phyloP scores from a whole-genome alignment of 768 basidiomycete genomes.

The Collybiopsis luxurians region DNA sequence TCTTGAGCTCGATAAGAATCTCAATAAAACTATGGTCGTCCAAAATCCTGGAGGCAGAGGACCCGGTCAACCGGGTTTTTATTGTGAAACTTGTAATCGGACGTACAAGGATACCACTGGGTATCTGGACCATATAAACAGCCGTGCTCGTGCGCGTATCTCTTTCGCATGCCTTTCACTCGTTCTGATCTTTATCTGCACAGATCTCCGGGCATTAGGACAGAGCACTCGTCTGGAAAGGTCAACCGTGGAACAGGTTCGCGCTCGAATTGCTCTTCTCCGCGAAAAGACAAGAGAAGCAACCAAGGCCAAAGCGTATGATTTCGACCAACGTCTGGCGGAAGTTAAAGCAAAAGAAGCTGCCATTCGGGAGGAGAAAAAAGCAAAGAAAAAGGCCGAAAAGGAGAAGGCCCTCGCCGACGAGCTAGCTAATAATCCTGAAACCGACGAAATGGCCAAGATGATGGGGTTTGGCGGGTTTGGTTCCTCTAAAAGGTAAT shows the following conservation, averaged over 20 bases:
- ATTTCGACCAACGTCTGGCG: slow-evolving; percentile 87
- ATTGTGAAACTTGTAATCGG: slow-evolving; percentile 87
- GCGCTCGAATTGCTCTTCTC: slow-evolving; percentile 81
- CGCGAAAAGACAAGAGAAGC: slow-evolving; percentile 86
- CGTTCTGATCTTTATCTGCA: slow-evolving; percentile 6
- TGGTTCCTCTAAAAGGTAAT: slow-evolving; percentile 78
- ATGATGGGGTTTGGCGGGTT: slow-evolving; percentile 95
- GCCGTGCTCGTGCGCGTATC: slow-evolving; percentile 75
- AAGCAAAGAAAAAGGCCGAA: slow-evolving; percentile 75
- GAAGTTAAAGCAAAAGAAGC: slow-evolving; percentile 78
- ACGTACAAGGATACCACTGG: slow-evolving; percentile 93
- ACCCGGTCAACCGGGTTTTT: slow-evolving; percentile 90
- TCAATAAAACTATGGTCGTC: slow-evolving; percentile 94
- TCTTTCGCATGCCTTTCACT: background rate
- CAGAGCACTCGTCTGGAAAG: slow-evolving; percentile 91
- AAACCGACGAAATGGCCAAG: slow-evolving; percentile 65
- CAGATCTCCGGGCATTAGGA: slow-evolving; percentile 92
- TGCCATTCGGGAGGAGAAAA: slow-evolving; percentile 66
- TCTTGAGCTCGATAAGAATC: slow-evolving; percentile 91
- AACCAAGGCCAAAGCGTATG: slow-evolving; percentile 84
- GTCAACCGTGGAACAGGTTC: slow-evolving; percentile 91
- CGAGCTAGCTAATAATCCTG: slow-evolving; percentile 42
- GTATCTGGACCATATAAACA: slow-evolving; percentile 95
- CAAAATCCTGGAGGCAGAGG: slow-evolving; percentile 79
- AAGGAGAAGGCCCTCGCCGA: slow-evolving; percentile 71